These are phyloP conservation scores for Cunninghamia lanceolata DNA, from an alignment of 75 land plant genomes.

Conservation along the genomic window DNA sequence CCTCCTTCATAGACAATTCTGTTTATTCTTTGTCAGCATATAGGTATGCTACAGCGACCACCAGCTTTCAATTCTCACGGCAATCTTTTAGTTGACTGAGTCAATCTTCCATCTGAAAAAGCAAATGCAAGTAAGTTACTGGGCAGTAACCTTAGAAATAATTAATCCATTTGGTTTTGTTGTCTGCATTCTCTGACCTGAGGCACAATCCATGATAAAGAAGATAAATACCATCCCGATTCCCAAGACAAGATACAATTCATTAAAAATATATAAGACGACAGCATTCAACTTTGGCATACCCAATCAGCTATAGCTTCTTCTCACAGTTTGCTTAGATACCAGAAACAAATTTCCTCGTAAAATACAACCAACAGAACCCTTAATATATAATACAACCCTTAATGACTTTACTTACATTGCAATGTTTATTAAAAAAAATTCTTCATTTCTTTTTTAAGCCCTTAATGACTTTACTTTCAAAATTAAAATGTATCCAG, in stretches of 20 bases:
- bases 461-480: neutral
- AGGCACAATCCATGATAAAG: neutral
- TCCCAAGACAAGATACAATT: neutral
- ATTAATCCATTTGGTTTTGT: neutral
- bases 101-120: neutral
- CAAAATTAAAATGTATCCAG: neutral
- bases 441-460: neutral
- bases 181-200: neutral
- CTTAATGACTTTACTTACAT: neutral
- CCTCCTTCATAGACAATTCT: neutral
- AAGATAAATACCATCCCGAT: neutral
- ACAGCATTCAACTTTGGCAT: neutral
- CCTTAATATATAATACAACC: neutral
- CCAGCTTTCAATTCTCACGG: neutral
- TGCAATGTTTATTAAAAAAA: neutral
- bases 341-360: neutral
- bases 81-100: neutral
- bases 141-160: neutral
- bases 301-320: neutral
- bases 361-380: neutral
- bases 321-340: neutral
- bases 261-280: neutral
- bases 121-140: neutral
- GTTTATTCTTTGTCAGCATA: neutral
- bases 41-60: neutral